Percentiles rank a stretch among this genome's conserved stretches.
Evolutionary conservation across 768 basidiomycete species (phyloP).

Genomic region (Tricholoma matsutake): DNA sequence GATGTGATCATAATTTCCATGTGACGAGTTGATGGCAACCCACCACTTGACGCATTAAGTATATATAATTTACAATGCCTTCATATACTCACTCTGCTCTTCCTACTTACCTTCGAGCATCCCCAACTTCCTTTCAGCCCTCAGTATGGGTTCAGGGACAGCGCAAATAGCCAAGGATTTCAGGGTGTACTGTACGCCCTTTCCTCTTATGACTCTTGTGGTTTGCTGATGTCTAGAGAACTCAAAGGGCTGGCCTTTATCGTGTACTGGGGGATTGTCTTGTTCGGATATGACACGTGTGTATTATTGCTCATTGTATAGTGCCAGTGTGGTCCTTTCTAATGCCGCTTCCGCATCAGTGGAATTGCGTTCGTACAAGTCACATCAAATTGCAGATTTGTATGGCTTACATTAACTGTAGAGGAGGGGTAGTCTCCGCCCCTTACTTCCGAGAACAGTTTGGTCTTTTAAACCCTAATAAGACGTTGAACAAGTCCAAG

Average conservation of each 20-base stretch:
- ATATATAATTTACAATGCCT: too few species aligned
- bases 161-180: not conserved
- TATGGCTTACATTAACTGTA: not conserved
- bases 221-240: not conserved
- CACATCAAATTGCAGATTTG: too few species aligned
- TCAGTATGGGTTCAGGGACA: not conserved
- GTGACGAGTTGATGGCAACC: too few species aligned
- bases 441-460: constrained; percentile 4
- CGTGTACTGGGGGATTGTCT: constrained; percentile 23
- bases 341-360: constrained; percentile 7
- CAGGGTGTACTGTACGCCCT: not conserved
- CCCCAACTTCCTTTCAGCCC: not conserved
- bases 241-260: constrained; percentile 21
- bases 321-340: not conserved
- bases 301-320: not conserved
- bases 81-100: not conserved
- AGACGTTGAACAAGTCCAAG: not conserved
- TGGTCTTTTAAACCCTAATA: not conserved
- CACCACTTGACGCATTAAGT: too few species aligned
- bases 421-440: constrained; percentile 17
- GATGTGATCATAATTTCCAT: too few species aligned
- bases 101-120: not conserved
- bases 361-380: constrained; percentile 18
- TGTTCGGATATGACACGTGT: constrained; percentile 25
- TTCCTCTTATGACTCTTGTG: not conserved